phyloP scores from a whole-genome alignment of 2,329 filamentous ascomycete species.

The Verticillium nubilum region DNA sequence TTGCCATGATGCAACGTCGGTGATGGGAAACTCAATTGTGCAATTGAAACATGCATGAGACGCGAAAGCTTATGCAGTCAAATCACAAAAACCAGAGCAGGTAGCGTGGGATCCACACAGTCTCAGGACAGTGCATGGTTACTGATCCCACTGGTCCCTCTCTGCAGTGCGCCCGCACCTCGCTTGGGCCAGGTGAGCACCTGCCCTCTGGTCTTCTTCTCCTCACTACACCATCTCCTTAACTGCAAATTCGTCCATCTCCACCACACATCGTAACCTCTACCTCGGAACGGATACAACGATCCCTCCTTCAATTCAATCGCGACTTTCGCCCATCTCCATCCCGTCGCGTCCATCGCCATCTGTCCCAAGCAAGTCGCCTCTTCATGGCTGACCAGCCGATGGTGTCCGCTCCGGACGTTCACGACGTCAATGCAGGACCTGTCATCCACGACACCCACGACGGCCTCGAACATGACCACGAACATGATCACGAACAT shows the following conservation, averaged over 20 bases:
- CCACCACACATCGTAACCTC: conserved; percentile 7
- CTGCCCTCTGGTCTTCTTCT: conserved; percentile 1
- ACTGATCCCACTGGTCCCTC: neutral
- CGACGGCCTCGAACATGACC: neutral
- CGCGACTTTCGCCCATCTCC: conserved; percentile 3
- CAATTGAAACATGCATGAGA: neutral
- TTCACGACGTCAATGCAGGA: conserved; percentile 6
- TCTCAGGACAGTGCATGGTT: neutral
- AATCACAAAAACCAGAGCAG: neutral
- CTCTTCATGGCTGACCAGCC: conserved; percentile 10
- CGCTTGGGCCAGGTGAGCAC: neutral
- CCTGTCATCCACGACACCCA: conserved; percentile 3
- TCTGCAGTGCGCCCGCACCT: neutral
- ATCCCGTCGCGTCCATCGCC: neutral
- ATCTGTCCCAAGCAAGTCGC: neutral
- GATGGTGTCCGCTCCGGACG: conserved; percentile 3
- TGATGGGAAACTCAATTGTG: neutral
- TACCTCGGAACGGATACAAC: conserved; percentile 11
- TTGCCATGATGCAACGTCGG: neutral
- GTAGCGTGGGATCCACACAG: neutral
- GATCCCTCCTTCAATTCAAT: conserved; percentile 12
- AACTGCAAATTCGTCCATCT: conserved; percentile 8
- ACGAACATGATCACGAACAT: neutral
- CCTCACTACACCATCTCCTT: conserved; percentile 7
- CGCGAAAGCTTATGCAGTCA: neutral